Percentiles rank a stretch among this genome's conserved stretches.
These are phyloP conservation scores for Fusarium udum DNA, from an alignment of 2,329 filamentous ascomycete genomes.

Conservation along the genomic window DNA sequence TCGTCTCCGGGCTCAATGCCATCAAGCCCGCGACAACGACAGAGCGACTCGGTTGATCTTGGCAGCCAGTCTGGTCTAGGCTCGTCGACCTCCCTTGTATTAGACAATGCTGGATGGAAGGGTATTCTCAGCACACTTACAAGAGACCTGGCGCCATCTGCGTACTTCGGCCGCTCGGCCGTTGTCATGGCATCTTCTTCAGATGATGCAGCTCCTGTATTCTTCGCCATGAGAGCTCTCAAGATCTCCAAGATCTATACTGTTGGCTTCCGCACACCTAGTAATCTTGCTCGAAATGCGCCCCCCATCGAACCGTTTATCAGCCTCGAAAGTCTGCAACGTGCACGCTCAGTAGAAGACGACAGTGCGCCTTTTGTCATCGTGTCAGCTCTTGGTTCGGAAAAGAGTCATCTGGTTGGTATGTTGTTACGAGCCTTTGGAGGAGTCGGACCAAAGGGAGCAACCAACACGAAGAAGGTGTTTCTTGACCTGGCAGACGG, in stretches of 20 bases:
- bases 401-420: constrained; percentile 81
- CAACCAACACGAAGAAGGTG: constrained; percentile 67
- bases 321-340: constrained; percentile 71
- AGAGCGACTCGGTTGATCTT: constrained; percentile 38
- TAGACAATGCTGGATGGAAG: constrained; percentile 87
- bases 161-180: constrained; percentile 79
- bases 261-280: constrained; percentile 77
- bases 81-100: constrained; percentile 67
- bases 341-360: constrained; percentile 59
- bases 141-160: constrained; percentile 82
- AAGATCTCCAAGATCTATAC: constrained; percentile 84
- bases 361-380: constrained; percentile 78
- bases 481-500: constrained; percentile 81
- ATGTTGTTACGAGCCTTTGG: constrained; percentile 81
- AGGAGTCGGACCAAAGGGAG: constrained; percentile 44
- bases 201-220: constrained; percentile 79
- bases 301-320: constrained; percentile 83
- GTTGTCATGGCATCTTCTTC: constrained; percentile 78
- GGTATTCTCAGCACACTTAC: constrained; percentile 84
- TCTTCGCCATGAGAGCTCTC: constrained; percentile 81
- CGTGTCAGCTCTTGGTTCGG: constrained; percentile 79
- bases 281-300: constrained; percentile 67
- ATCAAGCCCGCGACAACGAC: constrained; percentile 57
- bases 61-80: constrained; percentile 51
- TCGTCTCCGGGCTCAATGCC: constrained; percentile 59